Percentiles rank a stretch among this genome's conserved stretches.
Evolutionary conservation across 306 rosid species (phyloP).

Genomic region (Malus fusca): DNA sequence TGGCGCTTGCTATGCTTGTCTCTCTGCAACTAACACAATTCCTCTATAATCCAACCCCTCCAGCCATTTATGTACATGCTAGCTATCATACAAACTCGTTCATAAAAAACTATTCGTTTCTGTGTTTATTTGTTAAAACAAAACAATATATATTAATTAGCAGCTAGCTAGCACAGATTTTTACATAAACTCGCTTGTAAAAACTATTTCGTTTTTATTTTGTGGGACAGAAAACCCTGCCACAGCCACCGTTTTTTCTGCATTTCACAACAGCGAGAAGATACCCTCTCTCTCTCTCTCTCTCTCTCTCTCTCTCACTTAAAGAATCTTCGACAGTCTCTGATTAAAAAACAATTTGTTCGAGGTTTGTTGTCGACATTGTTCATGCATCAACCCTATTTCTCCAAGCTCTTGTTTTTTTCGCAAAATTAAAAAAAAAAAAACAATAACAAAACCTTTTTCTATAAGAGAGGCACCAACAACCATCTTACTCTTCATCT

Average conservation of each 20-base stretch:
- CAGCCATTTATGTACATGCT: background rate
- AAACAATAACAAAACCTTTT: background rate
- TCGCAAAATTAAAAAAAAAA: background rate
- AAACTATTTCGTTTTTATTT: background rate
- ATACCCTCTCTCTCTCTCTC: background rate
- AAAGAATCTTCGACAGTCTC: background rate
- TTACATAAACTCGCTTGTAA: background rate
- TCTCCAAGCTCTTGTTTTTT: background rate
- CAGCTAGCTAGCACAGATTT: background rate
- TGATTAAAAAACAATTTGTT: background rate
- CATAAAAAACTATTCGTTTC: background rate
- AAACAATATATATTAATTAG: background rate
- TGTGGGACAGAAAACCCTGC: conserved; percentile 1
- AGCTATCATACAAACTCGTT: background rate
- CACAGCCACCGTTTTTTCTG: background rate
- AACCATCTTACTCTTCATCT: background rate
- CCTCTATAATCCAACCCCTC: conserved; percentile 1
- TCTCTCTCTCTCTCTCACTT: background rate
- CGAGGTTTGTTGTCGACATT: background rate
- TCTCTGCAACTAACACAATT: background rate
- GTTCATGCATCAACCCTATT: background rate
- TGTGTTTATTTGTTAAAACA: background rate
- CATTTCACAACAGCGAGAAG: background rate
- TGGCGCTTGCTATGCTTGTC: background rate
- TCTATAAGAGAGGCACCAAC: conserved; percentile 3